Conservation (phyloP, 371 early-diverging fungal genomes). For the Mortierella sp. region DNA sequence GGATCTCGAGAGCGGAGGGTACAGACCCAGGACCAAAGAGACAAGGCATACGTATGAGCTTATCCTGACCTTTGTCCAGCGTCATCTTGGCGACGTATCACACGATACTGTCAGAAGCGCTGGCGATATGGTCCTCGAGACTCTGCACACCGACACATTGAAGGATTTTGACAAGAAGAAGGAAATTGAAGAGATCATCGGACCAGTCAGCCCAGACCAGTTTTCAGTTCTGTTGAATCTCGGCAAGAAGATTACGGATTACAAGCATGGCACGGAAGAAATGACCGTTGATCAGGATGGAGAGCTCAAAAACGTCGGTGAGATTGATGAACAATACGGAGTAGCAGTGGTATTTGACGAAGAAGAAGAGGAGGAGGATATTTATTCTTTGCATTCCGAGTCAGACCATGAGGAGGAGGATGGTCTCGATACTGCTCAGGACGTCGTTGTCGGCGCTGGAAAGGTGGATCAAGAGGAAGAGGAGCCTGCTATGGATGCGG, state of each 20-base stretch:
- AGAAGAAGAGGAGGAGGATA: conserved; percentile 76
- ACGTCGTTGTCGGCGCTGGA: conserved; percentile 57
- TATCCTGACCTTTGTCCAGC: conserved; percentile 83
- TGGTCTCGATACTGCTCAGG: conserved; percentile 57
- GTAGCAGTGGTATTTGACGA: conserved; percentile 82
- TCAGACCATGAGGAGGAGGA: conserved; percentile 61
- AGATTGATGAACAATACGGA: conserved; percentile 79
- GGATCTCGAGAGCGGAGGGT: conserved; percentile 86
- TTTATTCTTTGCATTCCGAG: conserved; percentile 68
- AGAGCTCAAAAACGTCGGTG: conserved; percentile 59
- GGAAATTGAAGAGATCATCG: conserved; percentile 79
- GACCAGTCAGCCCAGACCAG: conserved; percentile 74
- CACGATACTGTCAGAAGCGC: conserved; percentile 92
- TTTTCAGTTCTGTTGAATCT: conserved; percentile 91
- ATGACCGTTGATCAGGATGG: conserved; percentile 57
- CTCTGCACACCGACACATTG: conserved; percentile 84
- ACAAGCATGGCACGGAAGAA: conserved; percentile 58
- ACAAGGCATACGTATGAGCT: conserved; percentile 93
- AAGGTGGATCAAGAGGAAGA: conserved; percentile 59
- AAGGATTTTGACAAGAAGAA: conserved; percentile 93
- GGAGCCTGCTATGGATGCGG: conserved; percentile 54
- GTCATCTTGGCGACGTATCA: conserved; percentile 87
- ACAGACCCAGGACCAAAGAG: conserved; percentile 93
- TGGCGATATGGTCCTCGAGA: conserved; percentile 85
- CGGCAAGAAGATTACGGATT: conserved; percentile 95